A percentile compares a stretch with the other conserved stretches of the same genome.
Evolutionary conservation across 1,284 basidiomycete species (phyloP).

Genomic region (Rhodotorula sp.): DNA sequence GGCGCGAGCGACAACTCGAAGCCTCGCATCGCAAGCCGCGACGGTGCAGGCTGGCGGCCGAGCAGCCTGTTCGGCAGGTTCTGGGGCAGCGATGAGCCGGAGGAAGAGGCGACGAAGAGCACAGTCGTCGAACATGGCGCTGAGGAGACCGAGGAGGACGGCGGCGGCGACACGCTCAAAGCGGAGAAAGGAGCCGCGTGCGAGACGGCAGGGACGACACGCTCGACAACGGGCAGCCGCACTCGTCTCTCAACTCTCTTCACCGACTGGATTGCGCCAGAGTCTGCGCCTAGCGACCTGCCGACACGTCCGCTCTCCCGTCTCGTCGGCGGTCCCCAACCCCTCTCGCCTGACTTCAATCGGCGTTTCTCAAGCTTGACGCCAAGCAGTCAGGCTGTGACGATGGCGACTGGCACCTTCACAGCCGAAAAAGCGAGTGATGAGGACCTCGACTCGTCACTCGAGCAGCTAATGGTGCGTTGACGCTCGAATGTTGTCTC

Average conservation of each 20-base stretch:
- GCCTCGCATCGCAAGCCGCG: conserved; percentile 7
- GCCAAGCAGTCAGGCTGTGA: not conserved
- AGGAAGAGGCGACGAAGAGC: not conserved
- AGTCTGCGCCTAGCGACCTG: not conserved
- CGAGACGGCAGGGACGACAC: not conserved
- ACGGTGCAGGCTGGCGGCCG: conserved; percentile 35
- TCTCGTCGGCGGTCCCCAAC: conserved; percentile 38
- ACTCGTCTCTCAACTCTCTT: conserved; percentile 44
- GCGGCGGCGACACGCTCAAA: conserved; percentile 38
- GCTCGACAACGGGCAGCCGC: not conserved
- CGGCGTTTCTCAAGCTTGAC: conserved; percentile 24
- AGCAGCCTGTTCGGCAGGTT: conserved; percentile 40
- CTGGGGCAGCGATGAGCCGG: conserved; percentile 21
- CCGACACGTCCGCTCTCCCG: conserved; percentile 7
- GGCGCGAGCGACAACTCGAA: not conserved
- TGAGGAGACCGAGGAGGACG: conserved; percentile 22
- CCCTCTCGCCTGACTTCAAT: conserved; percentile 13
- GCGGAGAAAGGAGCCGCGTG: conserved; percentile 10
- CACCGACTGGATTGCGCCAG: conserved; percentile 38
- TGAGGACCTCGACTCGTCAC: conserved; percentile 53
- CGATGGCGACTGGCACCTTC: conserved; percentile 56
- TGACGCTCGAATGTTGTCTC: not conserved
- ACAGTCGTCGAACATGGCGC: not conserved
- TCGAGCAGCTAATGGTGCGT: conserved; percentile 67
- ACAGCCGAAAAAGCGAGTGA: conserved; percentile 56